These are phyloP conservation scores for Malbranchea cinnamomea DNA, from an alignment of 2,329 filamentous ascomycete species.

Conservation along the genomic window DNA sequence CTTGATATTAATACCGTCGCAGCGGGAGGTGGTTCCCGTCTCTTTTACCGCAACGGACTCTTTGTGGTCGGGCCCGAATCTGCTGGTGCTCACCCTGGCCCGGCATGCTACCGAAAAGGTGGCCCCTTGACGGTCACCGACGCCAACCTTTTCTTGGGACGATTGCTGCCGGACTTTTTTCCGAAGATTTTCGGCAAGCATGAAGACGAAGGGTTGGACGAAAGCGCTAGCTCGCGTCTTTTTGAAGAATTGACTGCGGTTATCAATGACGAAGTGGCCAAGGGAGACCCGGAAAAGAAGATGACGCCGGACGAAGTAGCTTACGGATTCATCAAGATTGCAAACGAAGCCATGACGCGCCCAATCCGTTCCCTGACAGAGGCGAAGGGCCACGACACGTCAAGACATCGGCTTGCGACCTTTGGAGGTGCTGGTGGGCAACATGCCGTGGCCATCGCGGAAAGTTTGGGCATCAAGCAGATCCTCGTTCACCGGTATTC, in stretches of 20 bases:
- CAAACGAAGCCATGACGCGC: slow-evolving; percentile 80
- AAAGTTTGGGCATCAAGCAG: slow-evolving; percentile 64
- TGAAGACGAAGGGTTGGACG: slow-evolving; percentile 63
- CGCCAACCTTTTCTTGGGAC: slow-evolving; percentile 72
- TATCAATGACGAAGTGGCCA: slow-evolving; percentile 58
- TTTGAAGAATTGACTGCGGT: slow-evolving; percentile 60
- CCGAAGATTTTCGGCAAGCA: slow-evolving; percentile 82
- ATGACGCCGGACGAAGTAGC: slow-evolving; percentile 74
- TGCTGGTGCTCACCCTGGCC: slow-evolving; percentile 76
- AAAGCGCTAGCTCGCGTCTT: slow-evolving; percentile 52
- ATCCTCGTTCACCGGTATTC: slow-evolving; percentile 78
- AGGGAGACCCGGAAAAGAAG: slow-evolving; percentile 30
- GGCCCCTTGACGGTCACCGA: slow-evolving; percentile 88
- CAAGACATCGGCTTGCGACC: slow-evolving; percentile 67
- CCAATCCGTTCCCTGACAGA: slow-evolving; percentile 83
- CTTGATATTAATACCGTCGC: slow-evolving; percentile 87
- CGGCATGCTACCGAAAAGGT: slow-evolving; percentile 79
- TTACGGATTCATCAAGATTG: slow-evolving; percentile 76
- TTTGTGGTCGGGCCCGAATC: slow-evolving; percentile 86
- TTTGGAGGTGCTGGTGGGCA: slow-evolving; percentile 86
- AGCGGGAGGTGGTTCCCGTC: slow-evolving; percentile 64
- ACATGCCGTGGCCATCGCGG: slow-evolving; percentile 80
- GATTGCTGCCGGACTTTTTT: slow-evolving; percentile 77
- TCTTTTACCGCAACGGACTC: slow-evolving; percentile 49
- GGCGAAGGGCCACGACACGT: slow-evolving; percentile 76